A percentile compares a stretch with the other conserved stretches of the same genome.
phyloP scores from a whole-genome alignment of 495 filamentous ascomycete species.

The Trichoderma asperelloides region DNA sequence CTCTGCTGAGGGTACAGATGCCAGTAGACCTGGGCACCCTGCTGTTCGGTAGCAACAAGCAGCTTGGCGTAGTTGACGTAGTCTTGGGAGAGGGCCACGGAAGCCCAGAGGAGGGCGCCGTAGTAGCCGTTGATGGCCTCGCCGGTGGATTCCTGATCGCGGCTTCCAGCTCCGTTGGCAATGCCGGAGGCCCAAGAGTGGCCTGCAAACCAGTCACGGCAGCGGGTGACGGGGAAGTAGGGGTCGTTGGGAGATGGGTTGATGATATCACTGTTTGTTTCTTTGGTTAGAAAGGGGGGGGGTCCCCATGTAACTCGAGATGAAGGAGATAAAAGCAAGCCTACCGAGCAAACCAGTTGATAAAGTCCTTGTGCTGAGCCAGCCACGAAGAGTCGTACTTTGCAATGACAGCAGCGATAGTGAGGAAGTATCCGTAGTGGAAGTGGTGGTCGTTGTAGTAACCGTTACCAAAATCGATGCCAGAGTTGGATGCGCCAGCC shows the following conservation, averaged over 20 bases:
- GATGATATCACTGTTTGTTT: constrained; percentile 10
- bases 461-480: constrained; percentile 11
- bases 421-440: constrained; percentile 13
- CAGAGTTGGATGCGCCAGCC: constrained; percentile 10
- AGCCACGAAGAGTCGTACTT: constrained; percentile 11
- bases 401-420: constrained; percentile 12
- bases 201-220: constrained; percentile 13
- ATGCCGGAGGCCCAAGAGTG: constrained; percentile 14
- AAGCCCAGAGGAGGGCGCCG: constrained; percentile 11
- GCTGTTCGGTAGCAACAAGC: constrained; percentile 12
- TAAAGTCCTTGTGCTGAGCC: constrained; percentile 9
- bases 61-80: constrained; percentile 14
- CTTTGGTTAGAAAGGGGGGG: background rate
- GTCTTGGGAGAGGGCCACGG: constrained; percentile 10
- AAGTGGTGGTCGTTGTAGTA: constrained; percentile 15
- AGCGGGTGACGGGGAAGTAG: constrained; percentile 14
- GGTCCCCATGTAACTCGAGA: background rate
- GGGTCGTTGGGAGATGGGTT: constrained; percentile 11
- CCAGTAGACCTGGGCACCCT: constrained; percentile 12
- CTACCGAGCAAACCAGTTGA: constrained; percentile 14
- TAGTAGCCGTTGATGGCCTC: constrained; percentile 14
- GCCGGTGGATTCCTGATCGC: constrained; percentile 11
- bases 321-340: background rate
- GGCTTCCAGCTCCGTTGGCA: constrained; percentile 12
- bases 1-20: constrained; percentile 12